These are phyloP conservation scores for Aquilaria yunnanensis DNA, from an alignment of 345 rosid species.

Conservation along the genomic window DNA sequence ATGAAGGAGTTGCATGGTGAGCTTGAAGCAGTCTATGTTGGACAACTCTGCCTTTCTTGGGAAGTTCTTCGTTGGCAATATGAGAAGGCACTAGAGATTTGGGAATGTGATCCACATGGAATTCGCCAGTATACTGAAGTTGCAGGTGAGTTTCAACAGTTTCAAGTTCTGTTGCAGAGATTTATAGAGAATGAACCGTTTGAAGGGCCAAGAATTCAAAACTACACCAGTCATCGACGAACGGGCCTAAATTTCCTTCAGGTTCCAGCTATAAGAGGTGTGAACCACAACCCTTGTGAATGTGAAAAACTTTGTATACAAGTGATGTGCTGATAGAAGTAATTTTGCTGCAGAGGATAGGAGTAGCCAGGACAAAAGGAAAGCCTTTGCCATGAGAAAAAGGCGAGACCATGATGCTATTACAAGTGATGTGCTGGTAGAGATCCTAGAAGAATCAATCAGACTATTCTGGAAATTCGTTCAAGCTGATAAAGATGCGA, in stretches of 20 bases:
- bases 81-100: slow-evolving; percentile 52
- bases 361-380: slow-evolving; percentile 34
- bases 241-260: slow-evolving; percentile 66
- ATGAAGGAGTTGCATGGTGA: slow-evolving; percentile 52
- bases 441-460: slow-evolving; percentile 79
- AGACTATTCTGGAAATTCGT: slow-evolving; percentile 68
- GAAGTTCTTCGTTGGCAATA: slow-evolving; percentile 91
- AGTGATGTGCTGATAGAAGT: slow-evolving; percentile 3
- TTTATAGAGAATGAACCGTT: slow-evolving; percentile 73
- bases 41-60: slow-evolving; percentile 90
- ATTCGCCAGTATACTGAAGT: slow-evolving; percentile 58
- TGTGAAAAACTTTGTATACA: no score
- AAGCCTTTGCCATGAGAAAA: slow-evolving; percentile 22
- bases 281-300: neutral
- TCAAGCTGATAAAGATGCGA: slow-evolving; percentile 57
- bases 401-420: slow-evolving; percentile 27
- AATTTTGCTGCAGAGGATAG: slow-evolving; percentile 47
- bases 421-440: slow-evolving; percentile 50
- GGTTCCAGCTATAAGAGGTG: slow-evolving; percentile 83
- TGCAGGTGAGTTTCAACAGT: slow-evolving; percentile 77
- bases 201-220: slow-evolving; percentile 67
- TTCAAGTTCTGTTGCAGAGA: slow-evolving; percentile 75
- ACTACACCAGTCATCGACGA: slow-evolving; percentile 58
- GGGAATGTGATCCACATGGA: slow-evolving; percentile 52
- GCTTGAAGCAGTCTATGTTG: slow-evolving; percentile 71